Percentiles rank a stretch among this genome's conserved stretches.
phyloP scores from a whole-genome alignment of 2,329 filamentous ascomycete genomes.

The Calonectria pseudoturangicola region DNA sequence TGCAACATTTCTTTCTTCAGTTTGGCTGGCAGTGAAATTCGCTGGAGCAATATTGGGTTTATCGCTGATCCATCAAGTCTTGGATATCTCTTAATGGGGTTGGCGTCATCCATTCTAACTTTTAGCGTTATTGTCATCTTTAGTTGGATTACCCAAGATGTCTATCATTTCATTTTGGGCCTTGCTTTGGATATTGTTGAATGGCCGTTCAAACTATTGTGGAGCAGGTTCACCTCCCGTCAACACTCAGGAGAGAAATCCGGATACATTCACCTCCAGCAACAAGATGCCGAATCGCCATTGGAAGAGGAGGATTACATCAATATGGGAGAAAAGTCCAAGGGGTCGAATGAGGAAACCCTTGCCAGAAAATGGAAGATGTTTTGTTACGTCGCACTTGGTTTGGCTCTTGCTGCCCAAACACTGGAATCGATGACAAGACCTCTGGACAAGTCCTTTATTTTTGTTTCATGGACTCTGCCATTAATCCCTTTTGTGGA shows the following conservation, averaged over 20 bases:
- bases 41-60: conserved; percentile 59
- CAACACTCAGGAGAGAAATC: neutral
- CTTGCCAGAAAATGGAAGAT: conserved; percentile 21
- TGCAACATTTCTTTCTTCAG: conserved; percentile 57
- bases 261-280: conserved; percentile 50
- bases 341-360: neutral
- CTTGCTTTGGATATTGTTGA: conserved; percentile 53
- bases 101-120: conserved; percentile 53
- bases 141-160: conserved; percentile 54
- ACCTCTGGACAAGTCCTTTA: conserved; percentile 56
- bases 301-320: neutral
- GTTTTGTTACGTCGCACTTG: conserved; percentile 41
- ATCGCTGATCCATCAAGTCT: conserved; percentile 57
- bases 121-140: conserved; percentile 41
- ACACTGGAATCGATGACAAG: conserved; percentile 49
- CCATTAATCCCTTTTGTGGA: conserved; percentile 59
- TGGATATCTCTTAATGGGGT: conserved; percentile 56
- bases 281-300: conserved; percentile 50
- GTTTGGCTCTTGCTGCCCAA: conserved; percentile 45
- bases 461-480: conserved; percentile 61
- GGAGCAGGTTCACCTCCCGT: neutral
- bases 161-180: conserved; percentile 45
- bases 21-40: conserved; percentile 59
- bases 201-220: conserved; percentile 47
- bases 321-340: neutral